Conservation (phyloP, 2,329 filamentous ascomycete genomes). For the Aureobasidium subglaciale region DNA sequence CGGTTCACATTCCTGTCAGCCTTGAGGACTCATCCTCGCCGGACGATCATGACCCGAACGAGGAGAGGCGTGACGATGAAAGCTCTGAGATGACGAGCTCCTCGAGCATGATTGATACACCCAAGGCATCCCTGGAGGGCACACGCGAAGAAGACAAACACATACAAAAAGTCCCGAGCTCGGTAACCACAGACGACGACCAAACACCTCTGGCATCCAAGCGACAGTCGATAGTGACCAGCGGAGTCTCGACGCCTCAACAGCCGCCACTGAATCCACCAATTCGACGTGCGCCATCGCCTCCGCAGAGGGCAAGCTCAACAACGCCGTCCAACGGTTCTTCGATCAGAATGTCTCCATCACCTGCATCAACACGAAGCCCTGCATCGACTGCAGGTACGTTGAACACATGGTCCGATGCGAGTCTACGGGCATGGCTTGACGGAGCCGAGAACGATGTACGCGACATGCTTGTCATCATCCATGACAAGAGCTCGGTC, state of each 20-base stretch:
- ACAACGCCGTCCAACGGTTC: conserved; percentile 15
- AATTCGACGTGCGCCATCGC: conserved; percentile 6
- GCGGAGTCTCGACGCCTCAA: conserved; percentile 3
- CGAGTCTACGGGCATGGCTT: conserved; percentile 78
- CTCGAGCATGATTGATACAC: conserved; percentile 26
- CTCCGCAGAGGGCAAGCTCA: conserved; percentile 7
- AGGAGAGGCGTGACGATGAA: conserved; percentile 21
- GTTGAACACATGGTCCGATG: conserved; percentile 75
- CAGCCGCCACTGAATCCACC: conserved; percentile 6
- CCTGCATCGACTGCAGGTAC: conserved; percentile 49
- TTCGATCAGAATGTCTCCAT: conserved; percentile 32
- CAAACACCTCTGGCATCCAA: conserved; percentile 24
- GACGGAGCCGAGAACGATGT: conserved; percentile 78
- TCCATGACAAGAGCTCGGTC: conserved; percentile 85
- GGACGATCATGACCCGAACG: conserved; percentile 9
- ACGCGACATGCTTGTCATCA: conserved; percentile 79
- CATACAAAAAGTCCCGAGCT: conserved; percentile 4
- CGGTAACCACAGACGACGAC: conserved; percentile 21
- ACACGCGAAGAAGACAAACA: conserved; percentile 14
- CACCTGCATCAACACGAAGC: conserved; percentile 34
- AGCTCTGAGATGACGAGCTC: conserved; percentile 23
- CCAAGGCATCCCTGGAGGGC: conserved; percentile 18
- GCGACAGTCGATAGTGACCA: conserved; percentile 21
- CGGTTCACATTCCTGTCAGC: conserved; percentile 28
- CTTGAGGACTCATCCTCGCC: conserved; percentile 1